phyloP scores from a whole-genome alignment of 768 basidiomycete genomes.

The Kwoniella europaea region DNA sequence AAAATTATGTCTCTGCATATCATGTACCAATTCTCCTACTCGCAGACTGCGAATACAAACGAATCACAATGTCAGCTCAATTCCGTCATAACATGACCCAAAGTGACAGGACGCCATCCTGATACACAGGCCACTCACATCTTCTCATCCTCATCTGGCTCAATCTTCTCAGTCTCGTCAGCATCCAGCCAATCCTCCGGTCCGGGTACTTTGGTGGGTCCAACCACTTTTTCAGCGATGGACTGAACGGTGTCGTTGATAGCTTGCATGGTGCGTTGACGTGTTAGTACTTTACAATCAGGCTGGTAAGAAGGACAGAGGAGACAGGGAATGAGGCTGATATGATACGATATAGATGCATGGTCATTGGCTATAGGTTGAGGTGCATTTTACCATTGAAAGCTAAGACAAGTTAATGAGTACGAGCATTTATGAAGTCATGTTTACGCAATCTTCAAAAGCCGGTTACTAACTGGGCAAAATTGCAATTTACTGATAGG shows the following conservation, averaged over 20 bases:
- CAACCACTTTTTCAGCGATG: constrained; percentile 13
- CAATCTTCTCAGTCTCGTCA: constrained; percentile 23
- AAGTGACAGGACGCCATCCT: no score
- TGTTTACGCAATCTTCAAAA: constrained; percentile 11
- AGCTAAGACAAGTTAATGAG: no score
- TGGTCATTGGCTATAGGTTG: no score
- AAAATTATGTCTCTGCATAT: constrained; percentile 33
- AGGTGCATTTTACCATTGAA: no score
- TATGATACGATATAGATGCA: no score
- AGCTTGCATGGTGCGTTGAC: constrained; percentile 13
- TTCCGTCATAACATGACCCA: no score
- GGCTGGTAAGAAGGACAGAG: no score
- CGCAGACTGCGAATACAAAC: constrained; percentile 3
- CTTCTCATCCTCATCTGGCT: constrained; percentile 33
- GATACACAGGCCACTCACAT: constrained; percentile 4
- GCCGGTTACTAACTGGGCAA: background rate
- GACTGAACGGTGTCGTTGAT: constrained; percentile 21
- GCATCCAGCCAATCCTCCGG: constrained; percentile 31
- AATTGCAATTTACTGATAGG: background rate
- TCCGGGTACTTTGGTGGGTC: constrained; percentile 19
- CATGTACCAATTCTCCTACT: constrained; percentile 29
- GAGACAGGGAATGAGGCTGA: no score
- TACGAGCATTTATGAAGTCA: constrained; percentile 4
- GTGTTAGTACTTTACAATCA: no score
- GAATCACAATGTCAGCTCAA: background rate